A percentile compares a stretch with the other conserved stretches of the same genome.
phyloP scores from a whole-genome alignment of 768 basidiomycete genomes.

The Clathrus columnatus region DNA sequence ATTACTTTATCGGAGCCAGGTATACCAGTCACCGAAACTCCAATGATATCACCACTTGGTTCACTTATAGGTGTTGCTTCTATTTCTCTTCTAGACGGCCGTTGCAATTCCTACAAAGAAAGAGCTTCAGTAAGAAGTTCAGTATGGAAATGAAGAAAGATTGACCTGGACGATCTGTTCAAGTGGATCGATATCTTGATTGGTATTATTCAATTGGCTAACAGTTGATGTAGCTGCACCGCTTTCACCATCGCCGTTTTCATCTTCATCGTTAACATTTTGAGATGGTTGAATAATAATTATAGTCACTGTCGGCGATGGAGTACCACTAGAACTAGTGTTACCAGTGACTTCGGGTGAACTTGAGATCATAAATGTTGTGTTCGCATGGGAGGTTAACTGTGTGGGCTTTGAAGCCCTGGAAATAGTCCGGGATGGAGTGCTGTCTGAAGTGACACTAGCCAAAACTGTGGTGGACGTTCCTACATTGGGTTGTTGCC shows the following conservation, averaged over 20 bases:
- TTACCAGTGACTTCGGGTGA: no score
- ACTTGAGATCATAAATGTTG: not conserved
- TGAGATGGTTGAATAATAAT: not conserved
- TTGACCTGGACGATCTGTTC: not conserved
- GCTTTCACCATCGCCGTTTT: slow-evolving; percentile 10
- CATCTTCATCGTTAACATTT: slow-evolving; percentile 15
- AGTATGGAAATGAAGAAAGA: no score
- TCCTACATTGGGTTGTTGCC: not conserved
- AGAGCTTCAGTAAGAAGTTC: not conserved
- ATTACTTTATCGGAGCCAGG: slow-evolving; percentile 9
- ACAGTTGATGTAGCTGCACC: not conserved
- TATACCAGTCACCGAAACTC: not conserved
- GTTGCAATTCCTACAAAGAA: not conserved
- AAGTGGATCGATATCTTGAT: slow-evolving; percentile 9
- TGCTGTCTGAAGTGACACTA: slow-evolving; percentile 6
- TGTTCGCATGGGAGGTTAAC: no score
- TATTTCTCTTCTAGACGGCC: not conserved
- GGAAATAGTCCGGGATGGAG: slow-evolving; percentile 10
- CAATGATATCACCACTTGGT: not conserved
- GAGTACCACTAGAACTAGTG: not conserved
- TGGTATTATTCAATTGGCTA: not conserved
- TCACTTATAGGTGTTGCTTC: not conserved
- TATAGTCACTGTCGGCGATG: not conserved
- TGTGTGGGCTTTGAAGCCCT: slow-evolving; percentile 3
- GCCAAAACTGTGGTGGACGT: slow-evolving; percentile 6